Conservation (phyloP, 352 stramenopile genomes). For the Detonula confervacea region DNA sequence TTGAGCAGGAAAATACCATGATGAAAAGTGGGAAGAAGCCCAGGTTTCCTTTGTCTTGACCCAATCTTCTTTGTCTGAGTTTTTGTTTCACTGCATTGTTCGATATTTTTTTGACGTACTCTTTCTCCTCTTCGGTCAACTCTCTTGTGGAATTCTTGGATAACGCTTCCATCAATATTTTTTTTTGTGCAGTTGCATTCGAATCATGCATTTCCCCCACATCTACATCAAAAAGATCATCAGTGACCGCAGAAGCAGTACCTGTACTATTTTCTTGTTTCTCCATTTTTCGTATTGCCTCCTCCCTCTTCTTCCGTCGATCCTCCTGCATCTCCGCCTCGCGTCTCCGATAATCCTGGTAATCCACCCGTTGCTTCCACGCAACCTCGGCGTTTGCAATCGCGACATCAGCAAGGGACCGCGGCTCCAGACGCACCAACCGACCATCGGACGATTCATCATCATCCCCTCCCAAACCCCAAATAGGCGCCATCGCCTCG, state of each 20-base stretch:
- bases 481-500: not conserved
- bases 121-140: not conserved
- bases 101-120: conserved; percentile 16
- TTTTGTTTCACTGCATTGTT: not conserved
- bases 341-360: conserved; percentile 17
- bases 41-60: not conserved
- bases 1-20: conserved; percentile 9
- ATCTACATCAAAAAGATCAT: not conserved
- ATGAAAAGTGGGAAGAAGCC: conserved; percentile 19
- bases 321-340: conserved; percentile 4
- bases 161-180: not conserved
- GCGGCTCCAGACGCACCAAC: conserved; percentile 12
- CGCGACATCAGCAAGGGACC: conserved; percentile 26
- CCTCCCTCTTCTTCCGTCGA: not conserved
- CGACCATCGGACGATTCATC: too few relatives aligned
- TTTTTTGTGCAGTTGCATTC: not conserved
- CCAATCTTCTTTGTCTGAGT: not conserved
- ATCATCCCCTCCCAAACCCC: not conserved
- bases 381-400: conserved; percentile 33
- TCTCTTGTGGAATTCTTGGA: not conserved
- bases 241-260: too few relatives aligned
- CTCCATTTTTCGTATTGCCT: not conserved
- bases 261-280: not conserved
- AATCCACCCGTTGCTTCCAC: conserved; percentile 6
- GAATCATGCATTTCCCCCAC: not conserved